A percentile compares a stretch with the other conserved stretches of the same genome.
These are phyloP conservation scores for Botrytis galanthina DNA, from an alignment of 2,329 filamentous ascomycete genomes.

Conservation along the genomic window DNA sequence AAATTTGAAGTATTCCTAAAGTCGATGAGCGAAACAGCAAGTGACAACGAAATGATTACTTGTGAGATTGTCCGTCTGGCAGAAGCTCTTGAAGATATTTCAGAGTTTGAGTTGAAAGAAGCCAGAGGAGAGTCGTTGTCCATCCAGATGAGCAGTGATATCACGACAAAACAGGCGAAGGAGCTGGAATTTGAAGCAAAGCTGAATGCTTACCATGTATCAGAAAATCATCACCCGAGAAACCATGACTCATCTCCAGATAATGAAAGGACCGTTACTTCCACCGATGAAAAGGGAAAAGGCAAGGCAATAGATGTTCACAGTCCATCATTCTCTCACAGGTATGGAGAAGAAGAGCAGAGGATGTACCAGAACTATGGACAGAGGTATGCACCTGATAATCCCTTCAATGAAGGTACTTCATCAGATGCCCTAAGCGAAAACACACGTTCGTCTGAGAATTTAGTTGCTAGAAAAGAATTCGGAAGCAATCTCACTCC, in stretches of 20 bases:
- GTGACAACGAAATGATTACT: not conserved
- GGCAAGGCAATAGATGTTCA: not conserved
- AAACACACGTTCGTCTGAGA: not conserved
- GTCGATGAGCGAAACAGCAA: not conserved
- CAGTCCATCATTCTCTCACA: not conserved
- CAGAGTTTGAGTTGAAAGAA: not conserved
- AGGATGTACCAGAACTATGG: not conserved
- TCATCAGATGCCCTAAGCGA: not conserved
- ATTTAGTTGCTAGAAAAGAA: not conserved
- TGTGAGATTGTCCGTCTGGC: not conserved
- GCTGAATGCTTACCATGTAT: not conserved
- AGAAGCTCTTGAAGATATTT: not conserved
- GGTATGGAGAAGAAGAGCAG: not conserved
- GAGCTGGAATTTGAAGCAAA: not conserved
- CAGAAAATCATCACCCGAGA: not conserved
- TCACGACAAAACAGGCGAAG: not conserved
- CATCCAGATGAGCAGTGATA: too few species aligned
- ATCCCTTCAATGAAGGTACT: not conserved
- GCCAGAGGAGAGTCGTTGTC: not conserved
- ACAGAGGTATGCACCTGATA: not conserved
- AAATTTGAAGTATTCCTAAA: not conserved
- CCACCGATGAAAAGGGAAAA: not conserved
- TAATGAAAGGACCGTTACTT: not conserved
- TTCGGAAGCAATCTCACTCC: not conserved
- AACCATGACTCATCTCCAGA: not conserved